phyloP scores from a whole-genome alignment of 495 filamentous ascomycete genomes.

The Penicillium silybi region DNA sequence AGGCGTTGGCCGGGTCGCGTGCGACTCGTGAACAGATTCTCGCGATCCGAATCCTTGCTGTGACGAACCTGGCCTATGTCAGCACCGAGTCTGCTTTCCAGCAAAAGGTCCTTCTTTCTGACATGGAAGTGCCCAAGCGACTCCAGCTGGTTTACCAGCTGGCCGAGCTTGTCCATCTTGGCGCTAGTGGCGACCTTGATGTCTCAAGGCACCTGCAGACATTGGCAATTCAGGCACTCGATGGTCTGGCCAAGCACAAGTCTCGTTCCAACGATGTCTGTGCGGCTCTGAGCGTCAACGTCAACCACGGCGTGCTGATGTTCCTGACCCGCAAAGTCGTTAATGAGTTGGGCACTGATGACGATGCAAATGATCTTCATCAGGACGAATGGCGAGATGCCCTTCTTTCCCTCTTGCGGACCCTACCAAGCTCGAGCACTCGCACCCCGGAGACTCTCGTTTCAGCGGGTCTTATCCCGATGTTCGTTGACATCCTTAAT shows the following conservation, averaged over 20 bases:
- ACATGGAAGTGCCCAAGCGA: conserved; percentile 84
- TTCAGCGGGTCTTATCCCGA: conserved; percentile 79
- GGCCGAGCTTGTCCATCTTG: conserved; percentile 78
- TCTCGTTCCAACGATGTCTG: conserved; percentile 74
- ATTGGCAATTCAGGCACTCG: conserved; percentile 74
- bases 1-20: conserved; percentile 62
- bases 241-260: conserved; percentile 76
- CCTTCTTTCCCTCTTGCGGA: conserved; percentile 75
- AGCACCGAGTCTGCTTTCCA: conserved; percentile 73
- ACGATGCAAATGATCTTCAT: conserved; percentile 53
- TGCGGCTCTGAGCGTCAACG: conserved; percentile 82
- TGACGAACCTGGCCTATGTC: conserved; percentile 90
- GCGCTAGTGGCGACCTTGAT: conserved; percentile 57
- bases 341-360: conserved; percentile 64
- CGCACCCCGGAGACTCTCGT: conserved; percentile 73
- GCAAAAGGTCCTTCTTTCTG: conserved; percentile 79
- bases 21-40: conserved; percentile 71
- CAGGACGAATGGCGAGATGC: conserved; percentile 86
- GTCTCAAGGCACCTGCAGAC: conserved; percentile 76
- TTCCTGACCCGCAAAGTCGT: conserved; percentile 89
- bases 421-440: conserved; percentile 63
- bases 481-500: conserved; percentile 85
- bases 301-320: conserved; percentile 94
- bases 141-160: conserved; percentile 91
- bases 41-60: conserved; percentile 75